Conservation (phyloP, 2,329 filamentous ascomycete genomes). For the Cercospora janseana region DNA sequence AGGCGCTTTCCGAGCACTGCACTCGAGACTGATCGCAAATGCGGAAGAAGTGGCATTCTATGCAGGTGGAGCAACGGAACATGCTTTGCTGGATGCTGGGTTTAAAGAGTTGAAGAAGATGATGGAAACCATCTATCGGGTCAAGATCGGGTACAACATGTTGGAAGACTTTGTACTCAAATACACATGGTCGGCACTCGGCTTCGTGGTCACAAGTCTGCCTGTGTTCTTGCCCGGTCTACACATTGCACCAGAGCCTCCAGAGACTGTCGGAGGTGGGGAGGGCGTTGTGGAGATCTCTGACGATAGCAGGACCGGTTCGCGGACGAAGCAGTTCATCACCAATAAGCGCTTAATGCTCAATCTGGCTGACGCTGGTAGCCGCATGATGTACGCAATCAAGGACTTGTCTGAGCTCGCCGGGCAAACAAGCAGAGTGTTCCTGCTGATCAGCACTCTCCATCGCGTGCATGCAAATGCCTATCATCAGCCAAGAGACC, state of each 20-base stretch:
- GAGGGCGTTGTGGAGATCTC: slow-evolving; percentile 2
- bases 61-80: slow-evolving; percentile 91
- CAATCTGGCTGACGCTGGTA: slow-evolving; percentile 90
- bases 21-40: slow-evolving; percentile 90
- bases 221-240: slow-evolving; percentile 93
- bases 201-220: slow-evolving; percentile 87
- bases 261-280: slow-evolving; percentile 55
- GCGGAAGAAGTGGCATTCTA: slow-evolving; percentile 98
- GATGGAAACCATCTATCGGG: slow-evolving; percentile 98
- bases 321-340: slow-evolving; percentile 97
- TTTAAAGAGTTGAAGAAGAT: slow-evolving; percentile 90
- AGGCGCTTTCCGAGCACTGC: slow-evolving; percentile 88
- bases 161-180: slow-evolving; percentile 97
- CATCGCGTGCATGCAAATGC: slow-evolving; percentile 90
- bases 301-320: slow-evolving; percentile 43
- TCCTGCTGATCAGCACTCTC: slow-evolving; percentile 89
- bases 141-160: slow-evolving; percentile 98
- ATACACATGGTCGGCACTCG: slow-evolving; percentile 97
- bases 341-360: slow-evolving; percentile 99
- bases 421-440: slow-evolving; percentile 92
- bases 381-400: slow-evolving; percentile 99
- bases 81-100: slow-evolving; percentile 83
- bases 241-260: slow-evolving; percentile 63
- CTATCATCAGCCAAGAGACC: slow-evolving; percentile 68
- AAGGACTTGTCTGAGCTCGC: slow-evolving; percentile 96